These are phyloP conservation scores for Hemisphaericaspora lyxosophila DNA, from an alignment of 1,139 yeast species.

Conservation along the genomic window DNA sequence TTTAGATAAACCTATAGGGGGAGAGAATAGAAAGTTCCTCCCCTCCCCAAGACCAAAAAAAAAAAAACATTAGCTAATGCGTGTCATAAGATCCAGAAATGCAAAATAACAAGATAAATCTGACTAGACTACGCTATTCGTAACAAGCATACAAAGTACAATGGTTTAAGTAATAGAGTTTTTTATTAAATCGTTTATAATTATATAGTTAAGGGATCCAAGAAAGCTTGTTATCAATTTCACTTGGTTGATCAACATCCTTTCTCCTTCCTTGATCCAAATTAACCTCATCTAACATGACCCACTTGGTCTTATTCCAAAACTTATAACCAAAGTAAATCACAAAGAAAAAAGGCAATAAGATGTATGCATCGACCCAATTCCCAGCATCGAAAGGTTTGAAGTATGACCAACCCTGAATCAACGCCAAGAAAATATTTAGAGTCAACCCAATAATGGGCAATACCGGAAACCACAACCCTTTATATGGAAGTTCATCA, in stretches of 20 bases:
- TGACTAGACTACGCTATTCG: neutral
- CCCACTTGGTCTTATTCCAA: constrained; percentile 44
- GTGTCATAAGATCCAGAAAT: no score
- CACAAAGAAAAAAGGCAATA: constrained; percentile 57
- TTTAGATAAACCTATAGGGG: no score
- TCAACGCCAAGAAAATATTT: constrained; percentile 55
- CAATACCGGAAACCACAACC: constrained; percentile 52
- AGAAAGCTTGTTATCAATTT: neutral
- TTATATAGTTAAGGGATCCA: neutral
- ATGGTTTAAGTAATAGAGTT: no score
- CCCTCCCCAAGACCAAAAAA: no score
- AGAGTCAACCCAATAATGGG: constrained; percentile 52
- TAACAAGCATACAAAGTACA: no score
- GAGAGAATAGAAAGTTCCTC: no score
- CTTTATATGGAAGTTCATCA: constrained; percentile 54
- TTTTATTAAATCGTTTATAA: neutral
- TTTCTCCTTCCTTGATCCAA: constrained; percentile 42
- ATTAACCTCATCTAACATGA: constrained; percentile 42
- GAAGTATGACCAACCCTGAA: constrained; percentile 70
- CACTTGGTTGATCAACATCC: constrained; percentile 26
- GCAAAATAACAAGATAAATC: no score
- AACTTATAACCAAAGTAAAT: constrained; percentile 32
- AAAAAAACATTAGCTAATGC: no score
- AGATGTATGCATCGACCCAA: constrained; percentile 65
- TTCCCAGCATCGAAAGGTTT: constrained; percentile 59